Evolutionary conservation across 306 rosid genomes (phyloP).

Genomic region (Chamaecrista fasciculata): DNA sequence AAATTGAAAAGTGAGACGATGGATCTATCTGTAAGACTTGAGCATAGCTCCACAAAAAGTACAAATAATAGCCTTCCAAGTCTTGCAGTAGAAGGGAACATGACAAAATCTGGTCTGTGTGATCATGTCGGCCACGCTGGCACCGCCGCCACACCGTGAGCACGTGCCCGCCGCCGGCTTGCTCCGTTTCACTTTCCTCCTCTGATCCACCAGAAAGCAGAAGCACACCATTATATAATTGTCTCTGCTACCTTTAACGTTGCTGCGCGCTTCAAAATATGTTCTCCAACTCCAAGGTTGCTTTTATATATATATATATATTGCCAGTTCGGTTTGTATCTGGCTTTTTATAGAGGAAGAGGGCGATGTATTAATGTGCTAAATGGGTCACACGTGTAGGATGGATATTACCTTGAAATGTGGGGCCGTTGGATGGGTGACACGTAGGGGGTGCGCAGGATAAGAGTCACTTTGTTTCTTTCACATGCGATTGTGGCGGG

Average conservation of each 20-base stretch:
- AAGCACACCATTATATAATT: conserved; percentile 55
- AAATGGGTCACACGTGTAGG: not conserved
- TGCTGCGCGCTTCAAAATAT: too few relatives aligned
- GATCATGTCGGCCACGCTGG: conserved; percentile 71
- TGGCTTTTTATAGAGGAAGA: not conserved
- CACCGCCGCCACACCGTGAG: conserved; percentile 72
- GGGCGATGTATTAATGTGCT: not conserved
- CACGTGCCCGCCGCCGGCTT: conserved; percentile 82
- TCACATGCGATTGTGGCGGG: conserved; percentile 28
- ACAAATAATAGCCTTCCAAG: conserved; percentile 73
- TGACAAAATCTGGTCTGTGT: conserved; percentile 65
- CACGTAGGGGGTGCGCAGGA: conserved; percentile 3
- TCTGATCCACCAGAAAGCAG: conserved; percentile 71
- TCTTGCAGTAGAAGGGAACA: conserved; percentile 58
- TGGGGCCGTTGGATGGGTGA: conserved; percentile 18
- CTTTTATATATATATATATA: too few relatives aligned
- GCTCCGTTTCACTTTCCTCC: conserved; percentile 51
- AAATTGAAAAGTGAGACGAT: too few relatives aligned
- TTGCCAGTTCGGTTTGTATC: too few relatives aligned
- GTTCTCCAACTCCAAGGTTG: too few relatives aligned
- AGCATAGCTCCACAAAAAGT: conserved; percentile 83
- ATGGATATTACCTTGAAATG: too few relatives aligned
- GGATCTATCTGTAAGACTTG: conserved; percentile 62
- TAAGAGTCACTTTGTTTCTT: not conserved
- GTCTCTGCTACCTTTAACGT: too few relatives aligned